Evolutionary conservation across 2,329 filamentous ascomycete genomes (phyloP).

Genomic region (Tolypocladium ovalisporum): DNA sequence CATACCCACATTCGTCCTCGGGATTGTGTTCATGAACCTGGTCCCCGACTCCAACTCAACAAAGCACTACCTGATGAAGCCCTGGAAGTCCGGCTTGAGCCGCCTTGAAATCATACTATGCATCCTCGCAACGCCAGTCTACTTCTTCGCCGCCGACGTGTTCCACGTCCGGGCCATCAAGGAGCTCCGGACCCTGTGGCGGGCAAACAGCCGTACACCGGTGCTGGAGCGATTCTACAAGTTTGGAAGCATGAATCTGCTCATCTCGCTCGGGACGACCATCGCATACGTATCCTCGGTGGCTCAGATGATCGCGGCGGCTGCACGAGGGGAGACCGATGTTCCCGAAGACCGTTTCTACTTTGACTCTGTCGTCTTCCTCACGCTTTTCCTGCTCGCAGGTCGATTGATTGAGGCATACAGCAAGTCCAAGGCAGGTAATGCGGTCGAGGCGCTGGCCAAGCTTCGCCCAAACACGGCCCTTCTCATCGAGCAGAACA

Average conservation of each 20-base stretch:
- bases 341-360: slow-evolving; percentile 49
- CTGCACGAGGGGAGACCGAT: slow-evolving; percentile 31
- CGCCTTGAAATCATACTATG: slow-evolving; percentile 72
- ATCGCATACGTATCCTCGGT: slow-evolving; percentile 82
- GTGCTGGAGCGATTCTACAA: slow-evolving; percentile 68
- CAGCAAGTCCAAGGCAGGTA: slow-evolving; percentile 82
- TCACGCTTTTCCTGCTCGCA: slow-evolving; percentile 75
- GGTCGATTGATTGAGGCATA: slow-evolving; percentile 75
- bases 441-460: slow-evolving; percentile 70
- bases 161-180: slow-evolving; percentile 74
- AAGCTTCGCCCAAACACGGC: slow-evolving; percentile 71
- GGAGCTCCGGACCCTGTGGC: slow-evolving; percentile 70
- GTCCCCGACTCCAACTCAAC: slow-evolving; percentile 46
- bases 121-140: slow-evolving; percentile 73
- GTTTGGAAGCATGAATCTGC: slow-evolving; percentile 96
- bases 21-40: slow-evolving; percentile 84
- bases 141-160: slow-evolving; percentile 75
- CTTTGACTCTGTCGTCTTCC: slow-evolving; percentile 86
- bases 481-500: slow-evolving; percentile 47
- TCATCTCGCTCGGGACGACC: slow-evolving; percentile 79
- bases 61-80: slow-evolving; percentile 57
- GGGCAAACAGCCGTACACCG: slow-evolving; percentile 60
- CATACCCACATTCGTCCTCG: slow-evolving; percentile 77
- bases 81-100: slow-evolving; percentile 61
- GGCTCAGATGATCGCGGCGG: slow-evolving; percentile 58